These are phyloP conservation scores for Fusarium sp. DNA, from an alignment of 2,329 filamentous ascomycete species.

Conservation along the genomic window DNA sequence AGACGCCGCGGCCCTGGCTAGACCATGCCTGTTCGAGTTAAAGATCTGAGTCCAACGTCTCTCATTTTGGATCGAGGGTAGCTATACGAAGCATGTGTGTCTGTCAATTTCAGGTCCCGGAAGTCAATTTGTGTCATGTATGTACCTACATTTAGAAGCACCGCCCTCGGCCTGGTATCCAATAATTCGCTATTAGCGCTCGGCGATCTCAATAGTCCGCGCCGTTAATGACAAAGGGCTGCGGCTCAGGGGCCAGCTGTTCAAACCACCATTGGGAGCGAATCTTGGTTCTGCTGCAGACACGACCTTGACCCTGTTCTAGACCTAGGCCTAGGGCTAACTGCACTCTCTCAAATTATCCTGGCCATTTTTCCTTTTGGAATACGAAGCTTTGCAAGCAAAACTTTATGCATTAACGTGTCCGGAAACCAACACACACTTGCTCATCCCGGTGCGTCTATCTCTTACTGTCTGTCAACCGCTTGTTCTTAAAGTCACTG, in stretches of 20 bases:
- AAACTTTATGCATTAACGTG: neutral
- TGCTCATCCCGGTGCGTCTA: neutral
- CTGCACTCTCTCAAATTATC: neutral
- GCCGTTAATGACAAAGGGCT: neutral
- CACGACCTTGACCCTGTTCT: neutral
- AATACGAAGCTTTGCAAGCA: slow-evolving; percentile 17
- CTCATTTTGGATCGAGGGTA: neutral
- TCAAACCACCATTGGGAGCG: neutral
- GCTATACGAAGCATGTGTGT: slow-evolving; percentile 11
- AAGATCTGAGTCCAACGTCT: neutral
- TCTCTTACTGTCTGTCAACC: neutral
- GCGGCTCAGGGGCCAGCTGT: neutral
- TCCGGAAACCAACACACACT: neutral
- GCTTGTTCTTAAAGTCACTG: slow-evolving; percentile 7
- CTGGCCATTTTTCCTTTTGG: neutral
- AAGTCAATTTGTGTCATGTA: too few relatives aligned
- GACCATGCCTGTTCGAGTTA: slow-evolving; percentile 8
- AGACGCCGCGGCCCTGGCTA: neutral
- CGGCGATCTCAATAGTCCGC: slow-evolving; percentile 7
- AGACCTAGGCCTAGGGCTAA: neutral
- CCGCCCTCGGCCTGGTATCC: neutral
- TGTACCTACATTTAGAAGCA: slow-evolving; percentile 23
- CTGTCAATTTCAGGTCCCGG: slow-evolving; percentile 10
- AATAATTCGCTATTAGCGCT: slow-evolving; percentile 2
- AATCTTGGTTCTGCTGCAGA: too few relatives aligned